phyloP scores from a whole-genome alignment of 805 yeast species.

The Wickerhamomyces alni region DNA sequence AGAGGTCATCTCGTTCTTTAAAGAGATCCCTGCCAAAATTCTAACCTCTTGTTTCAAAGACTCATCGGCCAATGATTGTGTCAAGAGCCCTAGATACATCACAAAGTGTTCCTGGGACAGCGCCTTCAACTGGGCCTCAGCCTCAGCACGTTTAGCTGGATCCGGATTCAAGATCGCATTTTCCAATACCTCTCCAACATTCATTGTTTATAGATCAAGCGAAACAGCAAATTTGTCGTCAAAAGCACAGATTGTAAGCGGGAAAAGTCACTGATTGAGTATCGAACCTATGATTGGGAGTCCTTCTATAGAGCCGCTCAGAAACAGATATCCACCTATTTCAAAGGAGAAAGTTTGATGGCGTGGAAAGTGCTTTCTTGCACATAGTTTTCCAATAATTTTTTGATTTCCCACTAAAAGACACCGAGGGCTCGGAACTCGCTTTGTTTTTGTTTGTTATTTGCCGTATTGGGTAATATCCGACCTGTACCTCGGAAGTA shows the following conservation, averaged over 20 bases:
- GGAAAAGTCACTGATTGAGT: too few species aligned
- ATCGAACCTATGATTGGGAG: too few species aligned
- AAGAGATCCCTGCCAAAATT: conserved; percentile 82
- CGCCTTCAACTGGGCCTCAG: conserved; percentile 69
- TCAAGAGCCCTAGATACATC: conserved; percentile 63
- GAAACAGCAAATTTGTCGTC: background rate
- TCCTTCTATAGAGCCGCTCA: too few species aligned
- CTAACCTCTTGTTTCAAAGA: conserved; percentile 70
- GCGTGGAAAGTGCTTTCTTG: too few species aligned
- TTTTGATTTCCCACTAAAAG: background rate
- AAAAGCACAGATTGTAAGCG: too few species aligned
- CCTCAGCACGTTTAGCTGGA: conserved; percentile 61
- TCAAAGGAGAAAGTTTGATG: too few species aligned
- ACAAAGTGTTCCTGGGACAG: conserved; percentile 74
- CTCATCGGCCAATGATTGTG: conserved; percentile 65
- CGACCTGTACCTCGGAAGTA: background rate
- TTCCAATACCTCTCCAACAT: conserved; percentile 68
- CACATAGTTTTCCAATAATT: background rate
- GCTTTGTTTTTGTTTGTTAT: conserved; percentile 1
- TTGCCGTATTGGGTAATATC: background rate
- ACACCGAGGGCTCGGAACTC: background rate
- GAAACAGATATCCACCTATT: too few species aligned
- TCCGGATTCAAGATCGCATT: conserved; percentile 70
- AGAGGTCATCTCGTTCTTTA: conserved; percentile 84
- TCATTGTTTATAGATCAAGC: conserved; percentile 22